These are phyloP conservation scores for Chlamydomonas reinhardtii DNA, from an alignment of 163 green algal species.

Conservation along the genomic window DNA sequence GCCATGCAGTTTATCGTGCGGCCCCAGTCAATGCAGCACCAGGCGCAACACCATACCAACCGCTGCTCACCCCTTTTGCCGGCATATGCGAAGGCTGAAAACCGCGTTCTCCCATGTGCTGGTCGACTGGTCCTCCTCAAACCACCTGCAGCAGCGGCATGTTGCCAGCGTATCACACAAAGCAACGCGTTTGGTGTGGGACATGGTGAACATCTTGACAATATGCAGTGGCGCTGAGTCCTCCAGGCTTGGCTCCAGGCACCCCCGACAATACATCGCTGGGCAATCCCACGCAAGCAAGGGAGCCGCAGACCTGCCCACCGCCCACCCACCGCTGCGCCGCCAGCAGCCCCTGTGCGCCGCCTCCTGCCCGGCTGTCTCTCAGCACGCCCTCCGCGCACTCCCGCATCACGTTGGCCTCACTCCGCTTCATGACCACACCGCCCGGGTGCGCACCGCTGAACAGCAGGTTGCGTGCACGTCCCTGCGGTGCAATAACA, in stretches of 20 bases:
- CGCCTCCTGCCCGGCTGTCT: neutral
- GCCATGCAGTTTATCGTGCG: too few relatives aligned
- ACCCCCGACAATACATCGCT: too few relatives aligned
- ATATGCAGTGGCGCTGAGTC: too few relatives aligned
- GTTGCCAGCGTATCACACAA: neutral
- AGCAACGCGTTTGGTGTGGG: neutral
- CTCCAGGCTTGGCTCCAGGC: too few relatives aligned
- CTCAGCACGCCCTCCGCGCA: conserved; percentile 8
- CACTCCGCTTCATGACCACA: neutral
- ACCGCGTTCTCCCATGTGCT: conserved; percentile 43
- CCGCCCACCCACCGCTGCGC: too few relatives aligned
- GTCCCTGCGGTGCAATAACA: conserved; percentile 1
- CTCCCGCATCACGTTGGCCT: conserved; percentile 47
- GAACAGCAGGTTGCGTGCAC: conserved; percentile 29
- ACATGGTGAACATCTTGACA: too few relatives aligned
- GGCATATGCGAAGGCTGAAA: conserved; percentile 28
- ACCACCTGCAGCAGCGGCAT: conserved; percentile 14
- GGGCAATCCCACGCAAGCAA: too few relatives aligned
- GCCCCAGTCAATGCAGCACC: too few relatives aligned
- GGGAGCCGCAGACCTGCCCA: too few relatives aligned
- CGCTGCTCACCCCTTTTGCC: neutral
- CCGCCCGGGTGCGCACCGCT: conserved; percentile 38
- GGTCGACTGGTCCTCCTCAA: conserved; percentile 28
- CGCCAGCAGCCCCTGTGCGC: too few relatives aligned
- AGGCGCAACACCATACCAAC: too few relatives aligned